These are phyloP conservation scores for Thielaviopsis cerberus DNA, from an alignment of 2,329 filamentous ascomycete species.

Conservation along the genomic window DNA sequence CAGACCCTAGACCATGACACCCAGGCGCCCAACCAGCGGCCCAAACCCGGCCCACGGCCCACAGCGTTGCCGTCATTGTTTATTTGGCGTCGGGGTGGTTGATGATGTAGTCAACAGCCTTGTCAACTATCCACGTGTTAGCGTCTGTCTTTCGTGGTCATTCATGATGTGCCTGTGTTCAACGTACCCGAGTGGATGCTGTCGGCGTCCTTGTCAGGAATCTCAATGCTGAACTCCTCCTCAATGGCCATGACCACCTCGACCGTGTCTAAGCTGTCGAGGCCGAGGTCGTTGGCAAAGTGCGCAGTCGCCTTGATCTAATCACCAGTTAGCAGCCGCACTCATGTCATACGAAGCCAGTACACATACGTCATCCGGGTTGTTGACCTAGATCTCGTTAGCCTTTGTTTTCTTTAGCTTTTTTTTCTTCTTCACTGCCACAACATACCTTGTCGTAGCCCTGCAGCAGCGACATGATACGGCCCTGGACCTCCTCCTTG, in stretches of 20 bases:
- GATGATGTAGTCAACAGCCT: slow-evolving; percentile 87
- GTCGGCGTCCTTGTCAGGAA: slow-evolving; percentile 93
- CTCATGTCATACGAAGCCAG: neutral
- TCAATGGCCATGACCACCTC: slow-evolving; percentile 99
- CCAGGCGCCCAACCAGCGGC: too few species aligned
- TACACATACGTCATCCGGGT: slow-evolving; percentile 39
- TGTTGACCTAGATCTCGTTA: slow-evolving; percentile 39
- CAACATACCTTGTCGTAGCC: slow-evolving; percentile 72
- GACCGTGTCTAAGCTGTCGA: slow-evolving; percentile 94
- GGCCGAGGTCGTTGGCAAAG: slow-evolving; percentile 91
- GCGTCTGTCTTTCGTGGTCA: neutral
- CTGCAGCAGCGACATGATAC: slow-evolving; percentile 81
- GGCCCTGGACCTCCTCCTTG: slow-evolving; percentile 71
- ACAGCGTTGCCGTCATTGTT: slow-evolving; percentile 12
- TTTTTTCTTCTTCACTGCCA: neutral
- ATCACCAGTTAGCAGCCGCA: neutral
- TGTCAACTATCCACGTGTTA: slow-evolving; percentile 45
- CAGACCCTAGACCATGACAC: too few species aligned
- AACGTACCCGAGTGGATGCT: slow-evolving; percentile 76
- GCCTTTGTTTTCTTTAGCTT: neutral
- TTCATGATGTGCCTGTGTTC: too few species aligned
- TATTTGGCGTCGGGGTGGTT: slow-evolving; percentile 77
- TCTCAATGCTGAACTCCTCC: slow-evolving; percentile 85
- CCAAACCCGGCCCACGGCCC: neutral
- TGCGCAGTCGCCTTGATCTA: slow-evolving; percentile 71